Evolutionary conservation across 2,329 filamentous ascomycete genomes (phyloP), one percentile per base, ranked within the genome.

Genomic region (Chrysoporthe puriensis): DNA sequence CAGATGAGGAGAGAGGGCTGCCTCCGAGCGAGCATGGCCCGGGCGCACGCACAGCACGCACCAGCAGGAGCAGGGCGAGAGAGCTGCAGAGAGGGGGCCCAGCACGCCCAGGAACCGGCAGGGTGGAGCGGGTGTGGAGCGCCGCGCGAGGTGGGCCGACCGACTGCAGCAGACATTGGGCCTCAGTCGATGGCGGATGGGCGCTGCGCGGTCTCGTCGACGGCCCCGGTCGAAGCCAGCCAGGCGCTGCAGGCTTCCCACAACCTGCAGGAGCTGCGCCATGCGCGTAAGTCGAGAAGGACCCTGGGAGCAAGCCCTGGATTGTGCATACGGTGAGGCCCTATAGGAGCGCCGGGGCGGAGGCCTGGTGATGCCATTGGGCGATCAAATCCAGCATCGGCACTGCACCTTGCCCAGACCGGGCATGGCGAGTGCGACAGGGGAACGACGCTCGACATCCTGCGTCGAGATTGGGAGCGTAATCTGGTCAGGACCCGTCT

Each of bases 251-350:
- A 42, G 7, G 7, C 21, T 54, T 54, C 50, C 50, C 50, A 54
- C 50, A 58, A 58, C 71, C 74, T 73, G 70, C 70, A 76, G 73
- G 73, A 72, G 72, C 76, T 82, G 81, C 81, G 80, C 81, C 75
- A 78, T 81, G 77, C 77, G 74, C 73, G 77, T 76, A 78, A 78
- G 48, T 56, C 40, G 34, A 74, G 54, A 58, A 40, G 46, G 62
- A 59, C 56, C 65, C 67, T 66, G 44, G 34, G 48, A 58, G 68
- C 34, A 69, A 72, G 73, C 76, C 75, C 78, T 76, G 75, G 77
- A 76, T 74, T 72, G 72, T 80, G 79, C 79, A 81, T 78, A 76
- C 74, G 71, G 72, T 68, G 73, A 79, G 72, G 74, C 75, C 79
- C 79, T 81, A 81, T 81, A 73, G 78, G 77, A 77, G 73, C 66